Evolutionary conservation across 257 asterid genomes (phyloP).

Genomic region (Jacaranda copaia): DNA sequence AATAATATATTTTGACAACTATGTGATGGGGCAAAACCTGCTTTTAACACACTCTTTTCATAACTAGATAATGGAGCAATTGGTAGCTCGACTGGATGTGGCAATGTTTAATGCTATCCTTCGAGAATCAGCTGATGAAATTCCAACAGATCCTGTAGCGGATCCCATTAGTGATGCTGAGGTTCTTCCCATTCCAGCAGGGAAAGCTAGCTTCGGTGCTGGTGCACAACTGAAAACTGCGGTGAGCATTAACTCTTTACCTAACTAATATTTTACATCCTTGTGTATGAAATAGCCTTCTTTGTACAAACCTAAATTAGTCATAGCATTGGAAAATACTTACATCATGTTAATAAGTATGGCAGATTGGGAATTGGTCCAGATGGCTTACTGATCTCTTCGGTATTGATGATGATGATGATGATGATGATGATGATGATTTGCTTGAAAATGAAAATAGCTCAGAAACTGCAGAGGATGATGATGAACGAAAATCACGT

Average conservation of each 20-base stretch:
- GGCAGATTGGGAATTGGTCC: conserved; percentile 85
- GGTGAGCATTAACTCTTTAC: conserved; percentile 45
- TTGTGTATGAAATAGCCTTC: background rate
- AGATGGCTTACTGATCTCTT: conserved; percentile 80
- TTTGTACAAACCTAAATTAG: background rate
- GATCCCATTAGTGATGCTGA: conserved; percentile 75
- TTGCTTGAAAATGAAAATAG: conserved; percentile 43
- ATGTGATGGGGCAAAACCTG: conserved; percentile 27
- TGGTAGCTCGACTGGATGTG: conserved; percentile 75
- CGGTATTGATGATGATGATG: conserved; percentile 56
- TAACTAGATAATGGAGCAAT: conserved; percentile 81
- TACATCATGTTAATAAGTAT: conserved; percentile 7
- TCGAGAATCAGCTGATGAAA: conserved; percentile 72
- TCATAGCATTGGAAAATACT: background rate
- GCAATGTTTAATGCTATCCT: conserved; percentile 93
- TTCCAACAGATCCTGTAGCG: conserved; percentile 85
- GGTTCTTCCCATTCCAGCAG: conserved; percentile 78
- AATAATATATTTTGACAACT: background rate
- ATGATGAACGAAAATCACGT: conserved; percentile 41
- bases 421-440: conserved; percentile 56
- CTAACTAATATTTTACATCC: background rate
- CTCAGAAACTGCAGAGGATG: conserved; percentile 30
- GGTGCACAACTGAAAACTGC: conserved; percentile 84
- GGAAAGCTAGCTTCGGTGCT: conserved; percentile 79
- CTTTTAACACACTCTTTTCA: conserved; percentile 12